Percentiles rank a stretch among this genome's conserved stretches.
Conservation (phyloP, 2,329 filamentous ascomycete genomes). For the Aplosporella prunicola region DNA sequence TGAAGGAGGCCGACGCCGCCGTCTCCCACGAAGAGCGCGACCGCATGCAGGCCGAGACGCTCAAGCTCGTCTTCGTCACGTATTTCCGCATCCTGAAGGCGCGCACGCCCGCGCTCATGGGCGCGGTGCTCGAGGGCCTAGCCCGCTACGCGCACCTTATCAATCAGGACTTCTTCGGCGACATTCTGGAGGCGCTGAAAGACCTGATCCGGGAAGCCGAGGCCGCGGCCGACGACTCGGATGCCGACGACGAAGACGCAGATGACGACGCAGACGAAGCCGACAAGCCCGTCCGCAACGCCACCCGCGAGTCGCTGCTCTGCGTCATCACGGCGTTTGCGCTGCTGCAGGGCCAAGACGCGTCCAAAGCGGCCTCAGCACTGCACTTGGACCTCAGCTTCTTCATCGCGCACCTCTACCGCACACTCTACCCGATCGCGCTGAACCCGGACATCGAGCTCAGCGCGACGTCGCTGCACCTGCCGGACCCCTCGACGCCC, state of each 20-base stretch:
- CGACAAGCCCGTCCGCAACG: conserved; percentile 50
- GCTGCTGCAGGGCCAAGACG: conserved; percentile 90
- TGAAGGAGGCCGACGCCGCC: conserved; percentile 81
- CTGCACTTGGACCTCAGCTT: conserved; percentile 87
- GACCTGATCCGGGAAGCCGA: conserved; percentile 73
- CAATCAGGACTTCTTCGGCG: conserved; percentile 98
- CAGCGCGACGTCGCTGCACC: conserved; percentile 61
- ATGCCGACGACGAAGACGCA: conserved; percentile 36
- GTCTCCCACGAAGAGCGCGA: conserved; percentile 90
- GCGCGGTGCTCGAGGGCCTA: conserved; percentile 88
- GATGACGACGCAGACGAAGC: conserved; percentile 34
- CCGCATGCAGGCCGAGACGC: conserved; percentile 85
- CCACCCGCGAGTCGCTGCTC: conserved; percentile 77
- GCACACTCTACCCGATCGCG: conserved; percentile 67
- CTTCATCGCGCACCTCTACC: conserved; percentile 92
- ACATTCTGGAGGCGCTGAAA: conserved; percentile 86
- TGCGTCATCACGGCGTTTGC: conserved; percentile 95
- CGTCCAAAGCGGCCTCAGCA: conserved; percentile 67
- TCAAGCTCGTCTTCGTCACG: conserved; percentile 89
- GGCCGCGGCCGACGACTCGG: conserved; percentile 33
- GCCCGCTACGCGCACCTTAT: conserved; percentile 93
- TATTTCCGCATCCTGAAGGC: conserved; percentile 93
- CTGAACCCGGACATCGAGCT: conserved; percentile 81
- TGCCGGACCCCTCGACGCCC: conserved; percentile 53
- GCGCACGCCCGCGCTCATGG: conserved; percentile 76